Percentiles rank a stretch among this genome's conserved stretches.
These are phyloP conservation scores for Hypoxylon sp. DNA, from an alignment of 2,329 filamentous ascomycete species.

Conservation along the genomic window DNA sequence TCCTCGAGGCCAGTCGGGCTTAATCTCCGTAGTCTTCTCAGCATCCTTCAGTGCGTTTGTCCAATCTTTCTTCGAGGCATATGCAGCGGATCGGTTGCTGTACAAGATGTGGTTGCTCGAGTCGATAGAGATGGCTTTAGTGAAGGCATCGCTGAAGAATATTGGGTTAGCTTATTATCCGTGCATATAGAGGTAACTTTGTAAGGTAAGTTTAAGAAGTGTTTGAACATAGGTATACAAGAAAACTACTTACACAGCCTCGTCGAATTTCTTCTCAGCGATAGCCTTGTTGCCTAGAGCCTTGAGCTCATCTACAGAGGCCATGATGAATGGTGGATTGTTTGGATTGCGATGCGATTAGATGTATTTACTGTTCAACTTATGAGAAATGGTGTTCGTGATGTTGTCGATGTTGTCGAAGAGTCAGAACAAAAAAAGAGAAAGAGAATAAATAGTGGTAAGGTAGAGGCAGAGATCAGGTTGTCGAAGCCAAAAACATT, in stretches of 20 bases:
- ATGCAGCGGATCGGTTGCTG: conserved; percentile 90
- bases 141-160: conserved; percentile 85
- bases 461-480: background rate
- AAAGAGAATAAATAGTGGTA: background rate
- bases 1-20: conserved; percentile 98
- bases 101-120: conserved; percentile 95
- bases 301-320: conserved; percentile 82
- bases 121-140: conserved; percentile 88
- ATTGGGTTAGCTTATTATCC: conserved; percentile 6
- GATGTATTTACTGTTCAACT: background rate
- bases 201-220: too few species aligned
- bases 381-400: too few species aligned
- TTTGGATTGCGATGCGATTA: background rate
- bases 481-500: conserved; percentile 5
- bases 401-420: too few species aligned
- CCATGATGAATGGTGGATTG: conserved; percentile 51
- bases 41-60: conserved; percentile 86
- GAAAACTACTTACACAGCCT: conserved; percentile 95
- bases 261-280: conserved; percentile 93
- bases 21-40: conserved; percentile 90
- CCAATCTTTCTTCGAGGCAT: conserved; percentile 91
- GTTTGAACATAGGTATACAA: too few species aligned
- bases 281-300: conserved; percentile 99
- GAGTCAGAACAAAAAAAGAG: too few species aligned
- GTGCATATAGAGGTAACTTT: conserved; percentile 5